Conservation (phyloP, 140 eudicot species). For the Eryngium alpinum region DNA sequence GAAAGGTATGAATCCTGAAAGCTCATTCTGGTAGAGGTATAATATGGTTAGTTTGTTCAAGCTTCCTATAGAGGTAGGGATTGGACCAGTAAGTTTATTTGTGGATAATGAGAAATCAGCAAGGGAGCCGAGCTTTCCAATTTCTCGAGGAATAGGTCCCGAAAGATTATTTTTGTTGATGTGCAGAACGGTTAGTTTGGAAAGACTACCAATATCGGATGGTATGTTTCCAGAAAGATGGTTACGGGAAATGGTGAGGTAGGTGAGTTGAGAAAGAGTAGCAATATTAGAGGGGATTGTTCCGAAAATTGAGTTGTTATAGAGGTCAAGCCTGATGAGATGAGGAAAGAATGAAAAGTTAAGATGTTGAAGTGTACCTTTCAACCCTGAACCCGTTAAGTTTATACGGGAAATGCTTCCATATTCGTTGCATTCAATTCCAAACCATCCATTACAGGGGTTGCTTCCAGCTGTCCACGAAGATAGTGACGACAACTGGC, state of each 20-base stretch:
- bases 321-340: slow-evolving; percentile 11
- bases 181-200: background rate
- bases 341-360: slow-evolving; percentile 20
- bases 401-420: background rate
- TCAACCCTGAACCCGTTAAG: background rate
- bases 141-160: background rate
- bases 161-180: background rate
- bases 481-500: background rate
- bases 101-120: background rate
- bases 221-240: slow-evolving; percentile 13
- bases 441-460: background rate
- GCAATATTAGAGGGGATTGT: slow-evolving; percentile 17
- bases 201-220: background rate
- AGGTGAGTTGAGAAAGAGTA: slow-evolving; percentile 12
- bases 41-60: background rate
- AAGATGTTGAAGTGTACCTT: slow-evolving; percentile 17
- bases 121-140: background rate
- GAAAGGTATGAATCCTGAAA: background rate
- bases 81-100: background rate
- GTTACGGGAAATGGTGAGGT: background rate
- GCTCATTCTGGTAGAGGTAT: background rate
- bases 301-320: slow-evolving; percentile 15
- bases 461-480: background rate
- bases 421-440: background rate
- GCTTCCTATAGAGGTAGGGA: background rate